phyloP scores from a whole-genome alignment of 2,329 filamentous ascomycete genomes.

The Dothiorella sarmentorum region DNA sequence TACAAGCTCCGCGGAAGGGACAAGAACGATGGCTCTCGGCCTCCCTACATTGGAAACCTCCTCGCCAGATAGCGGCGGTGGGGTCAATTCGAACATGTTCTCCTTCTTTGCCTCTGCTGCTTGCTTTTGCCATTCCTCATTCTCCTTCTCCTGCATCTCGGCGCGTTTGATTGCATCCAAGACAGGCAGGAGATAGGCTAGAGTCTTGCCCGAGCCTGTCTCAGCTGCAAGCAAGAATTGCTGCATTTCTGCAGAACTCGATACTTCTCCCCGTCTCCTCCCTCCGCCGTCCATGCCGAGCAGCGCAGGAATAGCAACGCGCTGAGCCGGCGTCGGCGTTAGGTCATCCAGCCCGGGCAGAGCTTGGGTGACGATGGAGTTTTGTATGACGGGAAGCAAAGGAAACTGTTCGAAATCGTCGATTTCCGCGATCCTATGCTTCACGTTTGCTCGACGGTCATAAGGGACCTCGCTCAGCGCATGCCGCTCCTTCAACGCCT shows the following conservation, averaged over 20 bases:
- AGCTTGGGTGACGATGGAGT: slow-evolving; percentile 69
- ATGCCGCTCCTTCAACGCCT: slow-evolving; percentile 92
- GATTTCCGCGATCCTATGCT: slow-evolving; percentile 61
- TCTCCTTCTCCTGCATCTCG: slow-evolving; percentile 55
- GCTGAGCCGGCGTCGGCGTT: slow-evolving; percentile 75
- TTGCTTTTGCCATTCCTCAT: slow-evolving; percentile 44
- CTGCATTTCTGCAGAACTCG: slow-evolving; percentile 41
- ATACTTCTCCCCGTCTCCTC: slow-evolving; percentile 24
- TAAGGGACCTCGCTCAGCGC: slow-evolving; percentile 75
- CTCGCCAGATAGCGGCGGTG: slow-evolving; percentile 50
- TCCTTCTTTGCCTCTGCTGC: slow-evolving; percentile 27
- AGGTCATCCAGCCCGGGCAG: slow-evolving; percentile 72
- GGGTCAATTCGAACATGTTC: slow-evolving; percentile 60
- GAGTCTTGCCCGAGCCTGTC: slow-evolving; percentile 94
- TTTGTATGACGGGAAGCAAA: slow-evolving; percentile 67
- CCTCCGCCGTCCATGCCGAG: slow-evolving; percentile 53
- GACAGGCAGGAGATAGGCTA: slow-evolving; percentile 83
- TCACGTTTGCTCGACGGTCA: slow-evolving; percentile 58
- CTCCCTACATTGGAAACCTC: slow-evolving; percentile 64
- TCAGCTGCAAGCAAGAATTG: slow-evolving; percentile 87
- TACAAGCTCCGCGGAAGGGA: slow-evolving; percentile 90
- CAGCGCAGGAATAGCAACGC: slow-evolving; percentile 79
- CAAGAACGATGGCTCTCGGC: slow-evolving; percentile 78
- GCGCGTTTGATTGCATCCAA: slow-evolving; percentile 80
- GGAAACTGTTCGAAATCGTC: slow-evolving; percentile 79